phyloP scores from a whole-genome alignment of 2,329 filamentous ascomycete species.

The Gliomastix tumulicola region DNA sequence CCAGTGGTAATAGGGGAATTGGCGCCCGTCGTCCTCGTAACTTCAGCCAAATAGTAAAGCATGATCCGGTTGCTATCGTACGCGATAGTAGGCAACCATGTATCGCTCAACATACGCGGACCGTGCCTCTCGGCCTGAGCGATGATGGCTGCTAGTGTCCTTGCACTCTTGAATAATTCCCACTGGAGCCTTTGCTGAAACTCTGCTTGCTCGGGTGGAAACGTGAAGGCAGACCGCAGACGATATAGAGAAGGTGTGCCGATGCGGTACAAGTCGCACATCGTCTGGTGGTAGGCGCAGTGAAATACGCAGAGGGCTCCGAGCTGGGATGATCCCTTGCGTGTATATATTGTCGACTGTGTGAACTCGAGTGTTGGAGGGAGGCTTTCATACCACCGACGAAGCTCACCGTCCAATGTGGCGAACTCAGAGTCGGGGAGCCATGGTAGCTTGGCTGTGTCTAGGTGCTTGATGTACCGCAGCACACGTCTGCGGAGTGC shows the following conservation, averaged over 20 bases:
- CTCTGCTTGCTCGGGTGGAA: constrained; percentile 4
- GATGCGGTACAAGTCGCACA: constrained; percentile 9
- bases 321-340: constrained; percentile 7
- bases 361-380: constrained; percentile 6
- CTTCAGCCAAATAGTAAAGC: constrained; percentile 8
- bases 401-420: not conserved
- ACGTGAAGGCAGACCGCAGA: constrained; percentile 7
- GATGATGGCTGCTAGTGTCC: constrained; percentile 7
- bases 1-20: not conserved
- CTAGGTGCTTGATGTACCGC: constrained; percentile 8
- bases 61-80: constrained; percentile 9
- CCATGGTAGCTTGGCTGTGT: constrained; percentile 7
- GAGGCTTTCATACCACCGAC: constrained; percentile 5
- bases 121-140: constrained; percentile 8
- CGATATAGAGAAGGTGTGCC: constrained; percentile 8
- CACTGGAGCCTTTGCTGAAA: constrained; percentile 1
- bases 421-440: constrained; percentile 8
- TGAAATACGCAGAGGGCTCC: constrained; percentile 9
- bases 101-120: constrained; percentile 6
- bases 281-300: constrained; percentile 9
- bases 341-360: constrained; percentile 6
- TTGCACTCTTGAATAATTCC: constrained; percentile 4
- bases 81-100: constrained; percentile 8
- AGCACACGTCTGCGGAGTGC: constrained; percentile 8
- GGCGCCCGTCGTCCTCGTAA: not conserved